Percentiles rank a stretch among this genome's conserved stretches.
Conservation (phyloP, 1,284 basidiomycete genomes). For the Amylostereum chailletii region DNA sequence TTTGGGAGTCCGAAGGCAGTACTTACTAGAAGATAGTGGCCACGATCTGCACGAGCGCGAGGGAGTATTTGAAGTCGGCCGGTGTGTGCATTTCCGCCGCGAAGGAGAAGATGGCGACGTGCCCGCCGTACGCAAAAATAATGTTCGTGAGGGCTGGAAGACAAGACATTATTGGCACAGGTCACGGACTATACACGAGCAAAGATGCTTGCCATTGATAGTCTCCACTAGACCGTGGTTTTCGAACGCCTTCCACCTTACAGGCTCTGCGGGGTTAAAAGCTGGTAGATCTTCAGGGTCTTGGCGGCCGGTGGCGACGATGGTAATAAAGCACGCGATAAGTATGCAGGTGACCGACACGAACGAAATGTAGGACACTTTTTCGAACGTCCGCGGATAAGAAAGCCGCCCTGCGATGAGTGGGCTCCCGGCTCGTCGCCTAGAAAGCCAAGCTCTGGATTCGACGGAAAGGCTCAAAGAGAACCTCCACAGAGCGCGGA, state of each 20-base stretch:
- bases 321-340: slow-evolving; percentile 6
- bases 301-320: slow-evolving; percentile 3
- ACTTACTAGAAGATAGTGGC: slow-evolving; percentile 6
- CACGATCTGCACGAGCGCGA: slow-evolving; percentile 6
- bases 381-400: slow-evolving; percentile 6
- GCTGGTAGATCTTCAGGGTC: background rate
- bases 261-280: slow-evolving; percentile 1
- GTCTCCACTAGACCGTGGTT: slow-evolving; percentile 5
- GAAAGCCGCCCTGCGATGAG: too few species aligned
- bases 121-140: slow-evolving; percentile 8
- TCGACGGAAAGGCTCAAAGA: too few species aligned
- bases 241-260: slow-evolving; percentile 7
- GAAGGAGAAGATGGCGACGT: slow-evolving; percentile 8
- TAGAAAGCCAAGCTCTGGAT: too few species aligned
- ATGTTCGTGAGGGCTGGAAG: slow-evolving; percentile 5
- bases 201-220: slow-evolving; percentile 3
- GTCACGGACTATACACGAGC: background rate
- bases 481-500: too few species aligned
- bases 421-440: too few species aligned
- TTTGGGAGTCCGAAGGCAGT: background rate
- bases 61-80: slow-evolving; percentile 7
- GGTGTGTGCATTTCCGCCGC: slow-evolving; percentile 6
- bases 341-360: slow-evolving; percentile 5
- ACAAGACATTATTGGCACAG: background rate
- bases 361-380: slow-evolving; percentile 9